Evolutionary conservation across 2,329 filamentous ascomycete genomes (phyloP), one percentile per base, ranked within the genome.

Genomic region (Verticillium klebahnii): DNA sequence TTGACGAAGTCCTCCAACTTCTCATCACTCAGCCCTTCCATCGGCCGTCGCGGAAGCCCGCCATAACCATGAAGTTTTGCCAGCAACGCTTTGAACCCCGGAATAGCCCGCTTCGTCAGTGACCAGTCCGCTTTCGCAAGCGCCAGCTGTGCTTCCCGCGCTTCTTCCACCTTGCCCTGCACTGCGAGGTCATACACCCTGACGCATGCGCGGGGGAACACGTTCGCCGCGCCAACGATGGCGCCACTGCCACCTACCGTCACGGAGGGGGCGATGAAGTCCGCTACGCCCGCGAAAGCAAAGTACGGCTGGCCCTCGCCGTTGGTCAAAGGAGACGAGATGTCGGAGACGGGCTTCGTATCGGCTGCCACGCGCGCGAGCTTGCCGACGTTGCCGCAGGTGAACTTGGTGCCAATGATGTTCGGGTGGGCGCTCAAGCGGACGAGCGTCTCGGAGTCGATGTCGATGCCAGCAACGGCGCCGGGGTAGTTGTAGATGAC

Each of bases 311-410:
- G 14, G 6, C 37, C 23, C 37, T 40, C 31, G 7, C 34, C 34
- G 39, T 56, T 31, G 5, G 45, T 55, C 5, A 17, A 40, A 19
- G 50, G 31, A 4, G 17, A 25, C 6, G 58, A 36, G n/a, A 62
- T 37, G 25, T 65, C 63, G 5, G 63, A 64, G 17, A 64, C 64
- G 2, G 64, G 58, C 5, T 62, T 56, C 1, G 65, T 67, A 4
- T 57, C 62, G 77, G 74, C 71, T 82, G 75, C 71, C 87, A 73
- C 9, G 77, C 84, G 63, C 79, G 79, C 76, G 87, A 88, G 61
- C 83, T 86, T 59, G 81, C 85, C 58, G 85, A 82, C 67, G 87
- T 82, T 19, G 83, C 85, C 57, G 82, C 83, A 66, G 17, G 63
- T 66, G 58, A 66, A 66, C 66, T 86, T 80, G 59, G 86, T 87